Percentiles rank a stretch among this genome's conserved stretches.
Evolutionary conservation across 2,329 filamentous ascomycete genomes (phyloP).

Genomic region (Cordyceps javanica): DNA sequence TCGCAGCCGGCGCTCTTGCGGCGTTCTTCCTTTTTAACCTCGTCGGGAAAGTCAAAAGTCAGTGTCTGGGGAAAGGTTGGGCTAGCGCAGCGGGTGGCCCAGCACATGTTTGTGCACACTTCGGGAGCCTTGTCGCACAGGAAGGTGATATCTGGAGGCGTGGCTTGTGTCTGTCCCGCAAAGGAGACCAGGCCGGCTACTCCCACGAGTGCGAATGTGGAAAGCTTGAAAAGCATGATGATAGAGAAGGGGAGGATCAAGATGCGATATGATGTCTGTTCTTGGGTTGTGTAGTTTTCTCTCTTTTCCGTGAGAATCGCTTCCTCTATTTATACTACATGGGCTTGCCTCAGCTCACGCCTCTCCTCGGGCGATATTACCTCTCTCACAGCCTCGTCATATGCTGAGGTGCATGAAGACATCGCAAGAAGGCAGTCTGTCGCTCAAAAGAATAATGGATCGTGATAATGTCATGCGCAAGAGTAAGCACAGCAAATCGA

Average conservation of each 20-base stretch:
- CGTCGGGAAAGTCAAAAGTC: constrained; percentile 14
- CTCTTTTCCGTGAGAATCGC: no score
- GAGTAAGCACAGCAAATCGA: no score
- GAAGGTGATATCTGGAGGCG: constrained; percentile 18
- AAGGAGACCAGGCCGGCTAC: neutral
- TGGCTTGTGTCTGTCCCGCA: neutral
- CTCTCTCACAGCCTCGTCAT: no score
- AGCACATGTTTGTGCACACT: constrained; percentile 21
- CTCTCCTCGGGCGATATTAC: no score
- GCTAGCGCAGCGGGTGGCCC: constrained; percentile 18
- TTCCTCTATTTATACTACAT: no score
- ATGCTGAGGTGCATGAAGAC: no score
- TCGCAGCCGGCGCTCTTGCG: constrained; percentile 10
- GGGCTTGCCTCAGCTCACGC: no score
- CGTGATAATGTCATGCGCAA: no score
- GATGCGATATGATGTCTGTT: no score
- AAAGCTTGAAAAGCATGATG: neutral
- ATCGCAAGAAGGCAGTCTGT: no score
- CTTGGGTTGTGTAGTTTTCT: neutral
- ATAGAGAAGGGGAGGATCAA: no score
- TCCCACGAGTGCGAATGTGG: neutral
- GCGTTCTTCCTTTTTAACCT: constrained; percentile 4
- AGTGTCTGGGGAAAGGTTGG: constrained; percentile 15
- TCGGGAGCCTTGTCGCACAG: constrained; percentile 17
- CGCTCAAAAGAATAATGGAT: no score